Conservation (phyloP, 768 basidiomycete genomes). For the Leccinum imitatum region DNA sequence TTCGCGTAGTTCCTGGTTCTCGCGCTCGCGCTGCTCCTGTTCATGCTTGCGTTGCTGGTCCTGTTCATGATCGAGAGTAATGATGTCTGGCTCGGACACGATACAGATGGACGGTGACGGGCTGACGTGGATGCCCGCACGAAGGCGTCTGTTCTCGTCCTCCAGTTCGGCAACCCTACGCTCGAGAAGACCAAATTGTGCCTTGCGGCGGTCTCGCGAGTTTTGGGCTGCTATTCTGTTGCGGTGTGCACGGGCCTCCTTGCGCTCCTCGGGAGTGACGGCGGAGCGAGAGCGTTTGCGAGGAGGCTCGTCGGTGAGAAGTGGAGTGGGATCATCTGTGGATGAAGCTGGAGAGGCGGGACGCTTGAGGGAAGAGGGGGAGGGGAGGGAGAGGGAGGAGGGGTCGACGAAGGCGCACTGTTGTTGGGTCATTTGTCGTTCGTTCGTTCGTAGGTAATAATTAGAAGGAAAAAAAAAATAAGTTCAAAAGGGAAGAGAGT, state of each 20-base stretch:
- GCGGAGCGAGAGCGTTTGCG: constrained; percentile 75
- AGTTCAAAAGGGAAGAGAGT: constrained; percentile 15
- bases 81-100: constrained; percentile 23
- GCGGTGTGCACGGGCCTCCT: constrained; percentile 84
- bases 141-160: constrained; percentile 78
- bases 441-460: neutral
- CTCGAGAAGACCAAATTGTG: constrained; percentile 71
- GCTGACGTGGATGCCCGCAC: constrained; percentile 46
- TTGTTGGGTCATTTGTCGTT: constrained; percentile 23
- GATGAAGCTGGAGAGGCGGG: constrained; percentile 29
- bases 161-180: constrained; percentile 69
- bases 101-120: constrained; percentile 19
- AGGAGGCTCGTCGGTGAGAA: constrained; percentile 44
- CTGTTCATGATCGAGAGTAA: constrained; percentile 26
- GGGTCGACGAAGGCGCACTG: constrained; percentile 37
- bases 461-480: constrained; percentile 14
- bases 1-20: constrained; percentile 75
- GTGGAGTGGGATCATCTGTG: constrained; percentile 11
- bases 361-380: constrained; percentile 32
- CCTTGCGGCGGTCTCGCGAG: constrained; percentile 87
- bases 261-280: constrained; percentile 70
- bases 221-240: constrained; percentile 94
- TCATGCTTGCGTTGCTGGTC: constrained; percentile 36
- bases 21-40: constrained; percentile 49
- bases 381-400: constrained; percentile 39